These are phyloP conservation scores for Fragaria iinumae DNA, from an alignment of 306 rosid species.

Conservation along the genomic window DNA sequence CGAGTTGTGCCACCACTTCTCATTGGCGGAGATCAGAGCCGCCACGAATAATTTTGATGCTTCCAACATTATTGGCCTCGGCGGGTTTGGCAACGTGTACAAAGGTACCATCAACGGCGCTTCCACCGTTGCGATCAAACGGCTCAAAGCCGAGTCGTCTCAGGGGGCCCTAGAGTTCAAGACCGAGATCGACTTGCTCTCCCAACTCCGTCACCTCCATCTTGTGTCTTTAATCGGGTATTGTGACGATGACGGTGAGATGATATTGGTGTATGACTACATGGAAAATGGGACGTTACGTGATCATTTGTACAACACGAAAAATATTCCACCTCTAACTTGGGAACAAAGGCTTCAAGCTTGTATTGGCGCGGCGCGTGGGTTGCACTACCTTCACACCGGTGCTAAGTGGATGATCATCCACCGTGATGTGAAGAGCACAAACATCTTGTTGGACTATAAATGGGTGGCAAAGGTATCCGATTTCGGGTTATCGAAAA, in stretches of 20 bases:
- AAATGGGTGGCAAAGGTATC: constrained; percentile 26
- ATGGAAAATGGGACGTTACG: constrained; percentile 20
- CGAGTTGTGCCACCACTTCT: constrained; percentile 23
- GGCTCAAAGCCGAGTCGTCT: constrained; percentile 8
- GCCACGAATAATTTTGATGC: constrained; percentile 19
- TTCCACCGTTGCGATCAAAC: constrained; percentile 19
- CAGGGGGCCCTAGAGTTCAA: constrained; percentile 26
- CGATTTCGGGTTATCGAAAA: constrained; percentile 15
- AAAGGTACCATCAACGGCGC: constrained; percentile 1
- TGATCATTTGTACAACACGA: not conserved
- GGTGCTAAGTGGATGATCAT: constrained; percentile 9
- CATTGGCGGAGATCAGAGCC: constrained; percentile 24
- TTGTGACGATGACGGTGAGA: constrained; percentile 13
- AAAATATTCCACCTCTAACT: not conserved
- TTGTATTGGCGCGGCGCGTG: constrained; percentile 14
- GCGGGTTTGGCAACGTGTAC: constrained; percentile 31
- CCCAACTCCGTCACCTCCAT: constrained; percentile 18
- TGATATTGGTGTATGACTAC: constrained; percentile 28
- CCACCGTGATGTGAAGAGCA: constrained; percentile 23
- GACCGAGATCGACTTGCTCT: constrained; percentile 25
- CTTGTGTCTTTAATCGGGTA: constrained; percentile 28
- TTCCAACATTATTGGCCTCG: constrained; percentile 15
- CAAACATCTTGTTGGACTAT: constrained; percentile 21
- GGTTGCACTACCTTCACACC: constrained; percentile 20
- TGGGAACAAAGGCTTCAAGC: constrained; percentile 26